Evolutionary conservation across 805 yeast species (phyloP), one percentile per base, ranked within the genome.

Genomic region (Metschnikowia peoriensis): DNA sequence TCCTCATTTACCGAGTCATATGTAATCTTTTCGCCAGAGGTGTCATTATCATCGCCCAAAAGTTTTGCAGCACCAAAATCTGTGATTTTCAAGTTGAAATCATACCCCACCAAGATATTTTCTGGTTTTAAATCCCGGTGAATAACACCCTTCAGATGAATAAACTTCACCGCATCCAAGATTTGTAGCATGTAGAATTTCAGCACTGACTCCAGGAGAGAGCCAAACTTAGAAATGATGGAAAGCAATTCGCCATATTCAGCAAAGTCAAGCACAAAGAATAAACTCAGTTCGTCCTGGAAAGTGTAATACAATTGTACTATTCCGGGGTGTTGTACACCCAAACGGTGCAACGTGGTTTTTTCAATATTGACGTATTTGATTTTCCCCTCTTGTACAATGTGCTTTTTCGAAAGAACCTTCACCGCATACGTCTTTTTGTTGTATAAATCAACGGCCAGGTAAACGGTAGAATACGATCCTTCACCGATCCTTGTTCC

Each of bases 61-160:
- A 89, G 73, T 66, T 89, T 90, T 1, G 98, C 99, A n/a, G 98
- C 96, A 10, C 99, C 99, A 69, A 94, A 94, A 70, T 94, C 99
- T 1, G 98, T 94, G 51, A 94, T 85, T 80, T 92, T 90, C 54
- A 94, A 72, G 62, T 89, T 85, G 81, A 92, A 89, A 51, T 89
- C 94, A 55, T 83, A 83, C 63, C 88, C 93, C 44, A 94, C 80
- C 59, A 93, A 68, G 46, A 93, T 88, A 65, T 93, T 93, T 63
- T 93, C 99, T 0, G 99, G 99, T 68, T 93, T 93, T 62, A 94
- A 73, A 70, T 94, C 99, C 56, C 99, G 78, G 66, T 93, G 99
- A 16, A 94, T 88, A 10, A 93, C 89, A 0, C 97, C 97, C 60
- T 84, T 86, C 52, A 82, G 81, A 66, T 94, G 98, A 73, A 93